Conservation (phyloP, 140 eudicot genomes). For the Stevia rebaudiana region DNA sequence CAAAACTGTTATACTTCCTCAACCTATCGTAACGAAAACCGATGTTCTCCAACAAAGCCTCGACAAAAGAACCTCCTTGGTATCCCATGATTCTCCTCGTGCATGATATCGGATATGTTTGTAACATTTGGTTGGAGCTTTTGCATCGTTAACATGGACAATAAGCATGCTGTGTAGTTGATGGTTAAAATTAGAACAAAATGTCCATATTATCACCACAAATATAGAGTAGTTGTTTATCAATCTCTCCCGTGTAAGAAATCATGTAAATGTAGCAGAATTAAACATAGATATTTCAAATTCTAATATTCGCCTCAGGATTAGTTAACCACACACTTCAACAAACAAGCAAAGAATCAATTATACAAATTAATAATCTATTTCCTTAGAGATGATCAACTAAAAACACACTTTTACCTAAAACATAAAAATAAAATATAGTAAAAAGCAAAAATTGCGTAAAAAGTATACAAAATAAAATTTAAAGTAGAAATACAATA, state of each 20-base stretch:
- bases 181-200: constrained; percentile 36
- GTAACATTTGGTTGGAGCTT: constrained; percentile 35
- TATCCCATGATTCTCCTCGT: constrained; percentile 33
- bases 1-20: constrained; percentile 18
- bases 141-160: constrained; percentile 42
- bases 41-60: constrained; percentile 16
- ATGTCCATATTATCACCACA: constrained; percentile 43
- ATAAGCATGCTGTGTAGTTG: constrained; percentile 49
- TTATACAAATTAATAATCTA: no score
- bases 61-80: constrained; percentile 37
- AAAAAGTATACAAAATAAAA: no score
- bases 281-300: no score
- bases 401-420: no score
- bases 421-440: no score
- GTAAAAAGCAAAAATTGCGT: no score
- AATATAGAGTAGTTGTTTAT: constrained; percentile 32
- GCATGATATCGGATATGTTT: constrained; percentile 24
- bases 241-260: constrained; percentile 31
- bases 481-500: no score
- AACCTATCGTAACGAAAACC: constrained; percentile 22
- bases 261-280: no score
- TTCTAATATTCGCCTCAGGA: no score
- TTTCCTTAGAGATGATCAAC: no score
- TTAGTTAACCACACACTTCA: no score
- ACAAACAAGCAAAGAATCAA: no score